Percentiles rank a stretch among this genome's conserved stretches.
Conservation (phyloP, 139 green algal genomes). For the Chlamydomonas applanata region DNA sequence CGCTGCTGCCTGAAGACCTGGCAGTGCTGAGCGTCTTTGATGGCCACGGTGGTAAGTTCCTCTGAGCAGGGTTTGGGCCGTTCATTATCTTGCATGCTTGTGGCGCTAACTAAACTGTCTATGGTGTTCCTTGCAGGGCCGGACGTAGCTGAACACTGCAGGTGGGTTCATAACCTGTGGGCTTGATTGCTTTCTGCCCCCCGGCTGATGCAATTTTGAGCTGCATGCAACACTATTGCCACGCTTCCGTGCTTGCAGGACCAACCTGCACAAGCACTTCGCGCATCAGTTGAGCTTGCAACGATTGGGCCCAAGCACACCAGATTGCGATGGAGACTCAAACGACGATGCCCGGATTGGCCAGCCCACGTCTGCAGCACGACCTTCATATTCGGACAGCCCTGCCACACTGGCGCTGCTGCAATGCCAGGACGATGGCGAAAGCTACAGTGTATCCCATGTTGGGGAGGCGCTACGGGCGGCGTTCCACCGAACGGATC, state of each 20-base stretch:
- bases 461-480: slow-evolving; percentile 28
- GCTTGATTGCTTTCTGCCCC: no score
- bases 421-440: no score
- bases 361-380: neutral
- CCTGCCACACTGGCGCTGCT: no score
- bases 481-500: slow-evolving; percentile 36
- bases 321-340: neutral
- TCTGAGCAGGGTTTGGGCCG: no score
- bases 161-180: neutral
- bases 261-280: slow-evolving; percentile 17
- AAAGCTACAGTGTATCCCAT: neutral
- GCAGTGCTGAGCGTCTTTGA: slow-evolving; percentile 17
- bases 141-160: slow-evolving; percentile 16
- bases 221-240: no score
- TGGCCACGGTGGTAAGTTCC: slow-evolving; percentile 10
- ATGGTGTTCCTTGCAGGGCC: no score
- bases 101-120: no score
- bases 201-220: no score
- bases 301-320: neutral
- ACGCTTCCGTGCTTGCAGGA: neutral
- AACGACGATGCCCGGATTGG: neutral
- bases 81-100: no score
- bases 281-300: slow-evolving; percentile 5
- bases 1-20: slow-evolving; percentile 11
- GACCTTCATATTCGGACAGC: neutral